Evolutionary conservation across 768 basidiomycete genomes (phyloP).

Genomic region (Gelatoporia subvermispora): DNA sequence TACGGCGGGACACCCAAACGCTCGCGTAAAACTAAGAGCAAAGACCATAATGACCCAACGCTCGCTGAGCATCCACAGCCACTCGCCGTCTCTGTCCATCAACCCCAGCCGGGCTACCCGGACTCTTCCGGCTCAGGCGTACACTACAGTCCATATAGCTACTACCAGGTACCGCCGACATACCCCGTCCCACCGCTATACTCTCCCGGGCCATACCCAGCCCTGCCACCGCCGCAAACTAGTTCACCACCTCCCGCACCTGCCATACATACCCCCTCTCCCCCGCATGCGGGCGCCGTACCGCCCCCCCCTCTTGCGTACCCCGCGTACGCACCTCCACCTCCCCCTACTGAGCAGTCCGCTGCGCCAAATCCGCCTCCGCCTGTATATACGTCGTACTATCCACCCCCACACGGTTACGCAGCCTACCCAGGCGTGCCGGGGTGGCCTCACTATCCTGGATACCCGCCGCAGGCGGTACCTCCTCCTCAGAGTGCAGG

Average conservation of each 20-base stretch:
- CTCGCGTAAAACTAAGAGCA: slow-evolving; percentile 18
- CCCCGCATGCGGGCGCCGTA: background rate
- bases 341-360: background rate
- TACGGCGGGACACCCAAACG: slow-evolving; percentile 21
- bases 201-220: slow-evolving; percentile 11
- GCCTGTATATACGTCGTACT: slow-evolving; percentile 2
- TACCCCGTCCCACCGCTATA: slow-evolving; percentile 10
- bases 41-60: slow-evolving; percentile 13
- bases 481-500: too few relatives aligned
- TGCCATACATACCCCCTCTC: background rate
- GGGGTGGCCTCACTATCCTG: slow-evolving; percentile 10
- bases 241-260: slow-evolving; percentile 8
- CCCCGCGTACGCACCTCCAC: slow-evolving; percentile 1
- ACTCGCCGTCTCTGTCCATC: slow-evolving; percentile 7
- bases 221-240: slow-evolving; percentile 3
- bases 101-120: slow-evolving; percentile 9
- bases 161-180: slow-evolving; percentile 11
- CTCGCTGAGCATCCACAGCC: slow-evolving; percentile 9
- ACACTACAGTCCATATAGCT: slow-evolving; percentile 14
- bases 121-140: slow-evolving; percentile 1
- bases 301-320: slow-evolving; percentile 3
- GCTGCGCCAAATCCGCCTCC: slow-evolving; percentile 7
- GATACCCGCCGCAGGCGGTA: slow-evolving; percentile 8
- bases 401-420: slow-evolving; percentile 9
- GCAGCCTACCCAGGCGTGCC: slow-evolving; percentile 7